Conservation (phyloP, 495 filamentous ascomycete species). For the Pyrenula aspistea region DNA sequence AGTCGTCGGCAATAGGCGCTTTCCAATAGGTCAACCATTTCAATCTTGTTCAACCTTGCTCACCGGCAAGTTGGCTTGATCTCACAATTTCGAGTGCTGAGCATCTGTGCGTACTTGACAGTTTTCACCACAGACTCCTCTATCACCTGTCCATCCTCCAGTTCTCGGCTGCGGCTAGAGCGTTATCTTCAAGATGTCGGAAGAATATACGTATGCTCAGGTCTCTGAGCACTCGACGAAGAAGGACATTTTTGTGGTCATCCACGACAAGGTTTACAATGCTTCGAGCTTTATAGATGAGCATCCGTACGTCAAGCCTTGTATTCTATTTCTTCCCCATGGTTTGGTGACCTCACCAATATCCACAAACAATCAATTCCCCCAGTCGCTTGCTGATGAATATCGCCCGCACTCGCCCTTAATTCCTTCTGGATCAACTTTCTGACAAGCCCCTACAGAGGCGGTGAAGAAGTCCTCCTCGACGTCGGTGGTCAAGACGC, state of each 20-base stretch:
- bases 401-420: no score
- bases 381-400: no score
- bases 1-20: no score
- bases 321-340: background rate
- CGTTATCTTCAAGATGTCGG: slow-evolving; percentile 9
- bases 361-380: no score
- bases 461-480: slow-evolving; percentile 95
- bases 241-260: slow-evolving; percentile 86
- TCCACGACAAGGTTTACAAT: slow-evolving; percentile 97
- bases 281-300: slow-evolving; percentile 83
- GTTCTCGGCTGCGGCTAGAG: no score
- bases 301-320: slow-evolving; percentile 75
- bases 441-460: slow-evolving; percentile 45
- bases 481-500: slow-evolving; percentile 95
- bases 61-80: no score
- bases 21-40: no score
- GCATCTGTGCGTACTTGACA: no score
- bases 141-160: background rate
- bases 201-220: slow-evolving; percentile 75
- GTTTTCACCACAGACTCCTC: background rate
- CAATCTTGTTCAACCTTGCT: no score
- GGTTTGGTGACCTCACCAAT: no score
- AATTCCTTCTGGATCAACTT: no score
- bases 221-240: slow-evolving; percentile 82
- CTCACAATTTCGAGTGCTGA: no score